Base-by-base conservation (phyloP, 176 grass and related monocot species). In the Cenchrus fungigraminus region DNA sequence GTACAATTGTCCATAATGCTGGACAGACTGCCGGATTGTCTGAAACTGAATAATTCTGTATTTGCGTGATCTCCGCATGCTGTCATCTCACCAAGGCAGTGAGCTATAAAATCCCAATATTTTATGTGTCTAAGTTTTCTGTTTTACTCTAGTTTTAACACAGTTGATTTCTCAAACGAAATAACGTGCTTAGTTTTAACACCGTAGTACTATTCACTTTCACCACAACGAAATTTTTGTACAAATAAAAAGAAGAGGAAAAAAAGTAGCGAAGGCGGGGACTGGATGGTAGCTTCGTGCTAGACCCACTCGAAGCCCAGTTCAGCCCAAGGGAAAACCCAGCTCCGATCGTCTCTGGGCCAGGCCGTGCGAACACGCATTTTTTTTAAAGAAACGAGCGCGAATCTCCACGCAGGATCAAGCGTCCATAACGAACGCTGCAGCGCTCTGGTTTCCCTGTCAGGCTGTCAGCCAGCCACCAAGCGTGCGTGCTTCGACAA, bases 371-470 rank as follows among this genome's bases (percentile, higher is more conserved):
- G 50, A 74, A 3, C 15, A 11, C 50, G 28, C 2, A 5, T 31
- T 51, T 25, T 51, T 25, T 25, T 31, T 4, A 25, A 47, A 12
- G 4, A 71, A 49, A 53, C 0, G 8, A 20, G 31, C 31, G 17
- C 31, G 22, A 54, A 76, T 76, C 73, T 76, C 29, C 51, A 9
- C 73, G 71, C 47, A 31, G 47, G n/a, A 52, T 73, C 47, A 8
- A 53, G 12, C 25, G 47, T 32, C 31, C 20, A 22, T 22, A 70
- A 12, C 44, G 40, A 70, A 12, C 69, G 40, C 22, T 52, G 46
- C 70, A n/a, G 37, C 70, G n/a, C 71, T 3, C 51, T 55, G 50
- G 8, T 19, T 55, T 47, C 50, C 1, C 51, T 34, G 28, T 46
- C 37, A 2, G 37, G 43, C 29, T 3, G 46, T 51, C 47, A 52